phyloP scores from a whole-genome alignment of 176 grass and related monocot species.

The Leersia perrieri region DNA sequence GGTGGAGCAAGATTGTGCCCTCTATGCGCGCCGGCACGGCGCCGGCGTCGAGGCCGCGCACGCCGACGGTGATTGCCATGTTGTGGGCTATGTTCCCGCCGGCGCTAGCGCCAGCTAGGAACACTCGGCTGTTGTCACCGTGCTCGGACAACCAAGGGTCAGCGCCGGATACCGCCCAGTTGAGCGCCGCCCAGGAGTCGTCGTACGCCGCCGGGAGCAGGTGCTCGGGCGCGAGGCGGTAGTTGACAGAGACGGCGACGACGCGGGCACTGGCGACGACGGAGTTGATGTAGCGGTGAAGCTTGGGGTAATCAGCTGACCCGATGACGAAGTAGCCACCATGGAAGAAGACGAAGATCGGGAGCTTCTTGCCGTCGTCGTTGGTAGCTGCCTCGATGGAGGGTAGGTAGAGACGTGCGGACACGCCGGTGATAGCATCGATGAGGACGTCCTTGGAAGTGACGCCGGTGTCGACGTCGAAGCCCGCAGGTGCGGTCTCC shows the following conservation, averaged over 20 bases:
- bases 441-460: constrained; percentile 38
- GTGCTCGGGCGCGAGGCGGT: constrained; percentile 70
- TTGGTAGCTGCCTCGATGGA: not conserved
- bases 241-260: constrained; percentile 54
- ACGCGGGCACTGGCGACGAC: constrained; percentile 34
- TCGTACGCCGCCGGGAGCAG: constrained; percentile 51
- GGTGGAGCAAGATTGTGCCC: constrained; percentile 33
- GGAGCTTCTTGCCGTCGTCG: not conserved
- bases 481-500: constrained; percentile 20
- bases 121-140: constrained; percentile 51
- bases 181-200: constrained; percentile 52
- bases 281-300: constrained; percentile 46
- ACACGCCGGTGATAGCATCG: constrained; percentile 26
- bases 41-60: not conserved
- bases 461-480: constrained; percentile 34
- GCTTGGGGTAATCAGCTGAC: constrained; percentile 1
- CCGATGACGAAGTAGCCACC: constrained; percentile 56
- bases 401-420: constrained; percentile 34
- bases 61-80: constrained; percentile 26
- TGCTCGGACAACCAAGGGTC: constrained; percentile 50
- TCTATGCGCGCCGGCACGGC: not conserved
- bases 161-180: constrained; percentile 36
- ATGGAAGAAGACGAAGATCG: constrained; percentile 55
- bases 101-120: constrained; percentile 61
- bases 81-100: constrained; percentile 63